Conservation (phyloP, 2,329 filamentous ascomycete species). For the Fusarium buharicum region DNA sequence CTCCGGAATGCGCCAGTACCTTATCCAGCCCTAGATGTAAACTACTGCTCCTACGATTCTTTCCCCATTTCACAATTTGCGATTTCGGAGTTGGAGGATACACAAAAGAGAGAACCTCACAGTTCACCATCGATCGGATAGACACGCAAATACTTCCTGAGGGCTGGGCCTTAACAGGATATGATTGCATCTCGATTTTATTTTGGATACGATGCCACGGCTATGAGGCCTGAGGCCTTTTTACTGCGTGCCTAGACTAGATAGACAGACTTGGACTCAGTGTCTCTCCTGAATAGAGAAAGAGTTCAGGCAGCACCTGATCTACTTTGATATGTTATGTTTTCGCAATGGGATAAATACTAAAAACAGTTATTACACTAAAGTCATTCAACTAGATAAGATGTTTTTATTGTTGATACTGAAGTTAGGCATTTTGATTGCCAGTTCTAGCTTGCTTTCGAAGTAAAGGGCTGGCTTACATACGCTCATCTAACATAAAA, state of each 20-base stretch:
- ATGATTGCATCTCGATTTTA: not conserved
- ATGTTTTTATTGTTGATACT: too few species aligned
- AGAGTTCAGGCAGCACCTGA: not conserved
- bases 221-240: not conserved
- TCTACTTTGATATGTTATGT: not conserved
- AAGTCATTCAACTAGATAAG: too few species aligned
- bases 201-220: not conserved
- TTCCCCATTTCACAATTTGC: not conserved
- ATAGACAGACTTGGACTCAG: not conserved
- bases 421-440: too few species aligned
- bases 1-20: slow-evolving; percentile 38
- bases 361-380: too few species aligned
- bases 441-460: too few species aligned
- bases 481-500: too few species aligned
- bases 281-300: slow-evolving; percentile 1
- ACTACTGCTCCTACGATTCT: fast-evolving
- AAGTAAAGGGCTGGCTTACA: too few species aligned
- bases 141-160: too few species aligned
- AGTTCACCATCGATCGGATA: not conserved
- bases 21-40: slow-evolving; percentile 9
- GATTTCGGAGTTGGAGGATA: not conserved
- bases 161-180: too few species aligned
- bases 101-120: not conserved
- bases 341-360: not conserved
- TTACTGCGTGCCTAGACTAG: too few species aligned